Evolutionary conservation across 2,329 filamentous ascomycete genomes (phyloP).

Genomic region (Orbilia javanica): DNA sequence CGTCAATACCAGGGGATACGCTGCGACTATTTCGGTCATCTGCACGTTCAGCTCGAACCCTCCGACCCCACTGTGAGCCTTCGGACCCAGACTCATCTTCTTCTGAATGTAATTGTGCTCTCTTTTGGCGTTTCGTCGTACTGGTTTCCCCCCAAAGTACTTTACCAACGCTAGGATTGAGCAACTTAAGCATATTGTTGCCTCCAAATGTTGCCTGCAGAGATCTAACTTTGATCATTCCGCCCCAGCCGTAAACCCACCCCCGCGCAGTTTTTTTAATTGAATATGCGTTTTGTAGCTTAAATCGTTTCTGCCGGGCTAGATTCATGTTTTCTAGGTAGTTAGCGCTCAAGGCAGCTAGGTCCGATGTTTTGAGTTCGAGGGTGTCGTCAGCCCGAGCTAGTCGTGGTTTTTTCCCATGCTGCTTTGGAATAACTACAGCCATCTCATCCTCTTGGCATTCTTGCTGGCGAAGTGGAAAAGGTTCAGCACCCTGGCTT

Average conservation of each 20-base stretch:
- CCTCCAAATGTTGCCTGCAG: slow-evolving; percentile 19
- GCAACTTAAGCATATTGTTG: slow-evolving; percentile 15
- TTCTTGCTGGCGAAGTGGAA: slow-evolving; percentile 18
- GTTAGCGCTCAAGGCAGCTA: slow-evolving; percentile 28
- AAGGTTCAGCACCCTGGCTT: slow-evolving; percentile 9
- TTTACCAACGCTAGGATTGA: background rate
- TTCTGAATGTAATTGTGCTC: background rate
- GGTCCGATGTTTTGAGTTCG: slow-evolving; percentile 32
- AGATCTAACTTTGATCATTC: slow-evolving; percentile 20
- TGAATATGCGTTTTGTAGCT: slow-evolving; percentile 10
- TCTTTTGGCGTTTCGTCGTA: background rate
- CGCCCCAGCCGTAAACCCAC: slow-evolving; percentile 43
- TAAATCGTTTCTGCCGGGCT: background rate
- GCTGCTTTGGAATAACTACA: background rate
- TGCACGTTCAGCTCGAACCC: slow-evolving; percentile 22
- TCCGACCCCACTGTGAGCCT: slow-evolving; percentile 42
- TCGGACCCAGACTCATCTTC: slow-evolving; percentile 12
- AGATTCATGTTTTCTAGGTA: slow-evolving; percentile 39
- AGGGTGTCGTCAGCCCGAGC: slow-evolving; percentile 11
- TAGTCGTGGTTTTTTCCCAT: background rate
- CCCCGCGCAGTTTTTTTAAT: slow-evolving; percentile 29
- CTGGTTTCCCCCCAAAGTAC: background rate
- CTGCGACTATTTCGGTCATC: background rate
- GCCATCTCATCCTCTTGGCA: background rate
- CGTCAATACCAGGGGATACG: background rate